These are phyloP conservation scores for Amaranthus palmeri DNA, from an alignment of 148 eudicot species.

Conservation along the genomic window DNA sequence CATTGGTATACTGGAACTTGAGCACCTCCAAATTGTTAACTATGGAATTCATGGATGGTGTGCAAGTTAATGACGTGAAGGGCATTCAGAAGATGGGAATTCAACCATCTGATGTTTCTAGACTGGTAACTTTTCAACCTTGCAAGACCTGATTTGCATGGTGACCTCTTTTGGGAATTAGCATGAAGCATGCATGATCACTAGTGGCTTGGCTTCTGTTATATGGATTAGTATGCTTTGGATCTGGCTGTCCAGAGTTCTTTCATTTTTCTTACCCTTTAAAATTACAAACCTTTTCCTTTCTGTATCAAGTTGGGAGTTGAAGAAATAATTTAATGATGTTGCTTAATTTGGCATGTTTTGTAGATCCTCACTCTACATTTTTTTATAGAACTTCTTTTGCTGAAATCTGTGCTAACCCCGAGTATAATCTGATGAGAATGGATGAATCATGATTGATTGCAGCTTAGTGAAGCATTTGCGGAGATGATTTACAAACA, in stretches of 20 bases:
- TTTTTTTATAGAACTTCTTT: background rate
- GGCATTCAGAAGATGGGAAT: conserved; percentile 61
- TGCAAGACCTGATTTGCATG: conserved; percentile 2
- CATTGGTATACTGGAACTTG: conserved; percentile 68
- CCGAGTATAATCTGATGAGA: background rate
- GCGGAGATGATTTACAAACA: conserved; percentile 98
- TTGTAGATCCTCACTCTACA: background rate
- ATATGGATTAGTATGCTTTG: conserved; percentile 3
- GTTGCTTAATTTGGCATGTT: background rate
- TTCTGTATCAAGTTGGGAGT: background rate
- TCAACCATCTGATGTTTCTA: conserved; percentile 71
- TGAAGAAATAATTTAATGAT: background rate
- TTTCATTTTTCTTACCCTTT: background rate
- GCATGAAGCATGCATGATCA: background rate
- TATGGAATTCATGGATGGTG: conserved; percentile 92
- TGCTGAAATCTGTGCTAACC: background rate
- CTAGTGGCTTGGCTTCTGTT: conserved; percentile 44
- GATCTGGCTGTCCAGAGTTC: background rate
- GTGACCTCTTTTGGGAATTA: background rate
- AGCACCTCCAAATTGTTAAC: conserved; percentile 86
- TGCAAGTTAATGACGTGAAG: conserved; percentile 65
- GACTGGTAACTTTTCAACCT: conserved; percentile 49
- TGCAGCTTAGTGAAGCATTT: conserved; percentile 85
- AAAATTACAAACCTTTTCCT: background rate
- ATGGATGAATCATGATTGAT: background rate